These are phyloP conservation scores for Clonostachys byssicola DNA, from an alignment of 2,329 filamentous ascomycete genomes.

Conservation along the genomic window DNA sequence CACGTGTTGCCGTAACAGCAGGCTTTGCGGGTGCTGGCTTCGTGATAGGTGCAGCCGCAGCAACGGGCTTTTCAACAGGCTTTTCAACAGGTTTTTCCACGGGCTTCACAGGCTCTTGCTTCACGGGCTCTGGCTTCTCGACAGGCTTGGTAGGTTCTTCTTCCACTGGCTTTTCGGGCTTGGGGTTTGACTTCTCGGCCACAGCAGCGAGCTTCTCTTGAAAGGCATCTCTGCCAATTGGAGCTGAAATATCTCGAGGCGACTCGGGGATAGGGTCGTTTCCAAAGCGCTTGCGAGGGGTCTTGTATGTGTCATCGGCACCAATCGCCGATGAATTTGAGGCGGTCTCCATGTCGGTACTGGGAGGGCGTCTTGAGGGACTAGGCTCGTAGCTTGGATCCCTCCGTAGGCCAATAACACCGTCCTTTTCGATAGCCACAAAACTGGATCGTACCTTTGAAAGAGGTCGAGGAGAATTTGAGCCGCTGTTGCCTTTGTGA, in stretches of 20 bases:
- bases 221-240: slow-evolving; percentile 4
- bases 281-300: slow-evolving; percentile 14
- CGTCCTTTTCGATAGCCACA: slow-evolving; percentile 66
- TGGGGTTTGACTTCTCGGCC: slow-evolving; percentile 26
- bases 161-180: slow-evolving; percentile 33
- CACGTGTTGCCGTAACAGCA: no score
- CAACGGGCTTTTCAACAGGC: no score
- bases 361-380: slow-evolving; percentile 26
- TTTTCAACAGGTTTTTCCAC: no score
- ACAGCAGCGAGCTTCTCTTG: slow-evolving; percentile 12
- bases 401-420: slow-evolving; percentile 46
- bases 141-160: slow-evolving; percentile 19
- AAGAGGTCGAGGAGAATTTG: slow-evolving; percentile 58
- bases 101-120: no score
- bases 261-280: slow-evolving; percentile 38
- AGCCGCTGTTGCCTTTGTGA: slow-evolving; percentile 3
- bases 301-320: slow-evolving; percentile 13
- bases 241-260: slow-evolving; percentile 19
- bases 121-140: no score
- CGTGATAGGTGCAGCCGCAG: no score
- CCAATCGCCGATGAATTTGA: slow-evolving; percentile 17
- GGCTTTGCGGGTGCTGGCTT: no score
- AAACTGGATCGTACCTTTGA: slow-evolving; percentile 75
- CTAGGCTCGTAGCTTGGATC: slow-evolving; percentile 31
- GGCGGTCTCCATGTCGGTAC: slow-evolving; percentile 24